These are phyloP conservation scores for Acanthamoeba healyi DNA, from an alignment of 208 protist species.

Conservation along the genomic window DNA sequence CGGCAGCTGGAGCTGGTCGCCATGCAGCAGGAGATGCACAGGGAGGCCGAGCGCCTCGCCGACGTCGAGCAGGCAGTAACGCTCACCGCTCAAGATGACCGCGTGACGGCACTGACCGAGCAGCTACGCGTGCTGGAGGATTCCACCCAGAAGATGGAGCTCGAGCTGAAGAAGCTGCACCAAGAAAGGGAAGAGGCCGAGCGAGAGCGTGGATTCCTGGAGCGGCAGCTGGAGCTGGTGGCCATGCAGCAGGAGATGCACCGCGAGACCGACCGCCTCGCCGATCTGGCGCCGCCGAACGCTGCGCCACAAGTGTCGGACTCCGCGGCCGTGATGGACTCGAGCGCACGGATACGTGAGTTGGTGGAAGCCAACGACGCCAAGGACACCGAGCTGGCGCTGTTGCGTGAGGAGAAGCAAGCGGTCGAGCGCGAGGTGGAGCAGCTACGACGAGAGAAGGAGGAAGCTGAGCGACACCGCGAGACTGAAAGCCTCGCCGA, in stretches of 20 bases:
- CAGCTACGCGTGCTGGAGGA: too few relatives aligned
- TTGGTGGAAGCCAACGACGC: background rate
- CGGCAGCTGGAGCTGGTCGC: constrained; percentile 9
- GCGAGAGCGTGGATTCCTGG: background rate
- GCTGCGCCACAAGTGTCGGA: background rate
- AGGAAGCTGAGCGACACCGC: background rate
- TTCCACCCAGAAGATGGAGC: too few relatives aligned
- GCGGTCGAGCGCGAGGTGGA: background rate
- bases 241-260: background rate
- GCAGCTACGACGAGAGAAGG: background rate
- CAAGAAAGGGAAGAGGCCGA: too few relatives aligned
- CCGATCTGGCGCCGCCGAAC: background rate
- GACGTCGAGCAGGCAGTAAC: too few relatives aligned
- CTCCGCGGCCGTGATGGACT: too few relatives aligned
- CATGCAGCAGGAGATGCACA: background rate
- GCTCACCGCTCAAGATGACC: too few relatives aligned
- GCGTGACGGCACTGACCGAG: too few relatives aligned
- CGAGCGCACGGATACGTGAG: background rate
- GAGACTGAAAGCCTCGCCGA: too few relatives aligned
- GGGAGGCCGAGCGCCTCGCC: constrained; percentile 12
- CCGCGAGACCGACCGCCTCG: constrained; percentile 32
- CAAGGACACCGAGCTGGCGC: background rate
- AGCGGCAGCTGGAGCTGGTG: constrained; percentile 10
- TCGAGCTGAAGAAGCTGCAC: too few relatives aligned
- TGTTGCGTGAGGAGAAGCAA: background rate